Evolutionary conservation across 2,329 filamentous ascomycete species (phyloP).

Genomic region (Botrytis elliptica): DNA sequence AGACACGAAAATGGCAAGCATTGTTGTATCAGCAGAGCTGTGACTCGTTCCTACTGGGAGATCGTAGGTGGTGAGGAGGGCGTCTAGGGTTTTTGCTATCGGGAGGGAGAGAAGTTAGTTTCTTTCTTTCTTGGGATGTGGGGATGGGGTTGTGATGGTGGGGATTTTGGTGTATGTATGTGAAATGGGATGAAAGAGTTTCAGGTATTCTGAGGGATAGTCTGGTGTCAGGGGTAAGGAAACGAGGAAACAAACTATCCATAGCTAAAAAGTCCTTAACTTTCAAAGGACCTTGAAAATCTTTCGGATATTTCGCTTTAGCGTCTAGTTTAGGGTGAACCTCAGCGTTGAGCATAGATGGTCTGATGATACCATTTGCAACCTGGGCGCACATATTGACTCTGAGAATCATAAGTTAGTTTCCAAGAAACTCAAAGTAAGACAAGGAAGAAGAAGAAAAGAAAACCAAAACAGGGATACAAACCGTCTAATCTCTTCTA

Average conservation of each 20-base stretch:
- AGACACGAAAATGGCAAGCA: not conserved
- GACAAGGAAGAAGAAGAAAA: no score
- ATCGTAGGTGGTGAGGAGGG: not conserved
- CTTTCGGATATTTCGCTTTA: not conserved
- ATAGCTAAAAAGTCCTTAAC: not conserved
- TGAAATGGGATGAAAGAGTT: not conserved
- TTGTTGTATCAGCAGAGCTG: not conserved
- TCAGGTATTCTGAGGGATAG: not conserved
- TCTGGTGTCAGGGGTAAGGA: accelerated
- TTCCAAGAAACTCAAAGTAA: accelerated
- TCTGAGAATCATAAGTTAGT: not conserved
- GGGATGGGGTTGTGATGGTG: no score
- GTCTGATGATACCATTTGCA: not conserved
- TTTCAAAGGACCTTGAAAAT: not conserved
- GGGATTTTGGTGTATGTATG: not conserved
- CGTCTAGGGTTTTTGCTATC: not conserved
- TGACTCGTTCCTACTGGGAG: not conserved
- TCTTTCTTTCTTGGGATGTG: not conserved
- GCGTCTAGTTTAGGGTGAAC: not conserved
- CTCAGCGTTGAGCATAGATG: not conserved
- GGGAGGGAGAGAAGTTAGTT: not conserved
- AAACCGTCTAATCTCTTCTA: not conserved
- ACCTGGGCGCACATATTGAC: not conserved
- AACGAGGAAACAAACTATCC: not conserved
- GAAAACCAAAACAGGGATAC: accelerated